Conservation (phyloP, 73 alveolate species). For the Paramecium bursaria region DNA sequence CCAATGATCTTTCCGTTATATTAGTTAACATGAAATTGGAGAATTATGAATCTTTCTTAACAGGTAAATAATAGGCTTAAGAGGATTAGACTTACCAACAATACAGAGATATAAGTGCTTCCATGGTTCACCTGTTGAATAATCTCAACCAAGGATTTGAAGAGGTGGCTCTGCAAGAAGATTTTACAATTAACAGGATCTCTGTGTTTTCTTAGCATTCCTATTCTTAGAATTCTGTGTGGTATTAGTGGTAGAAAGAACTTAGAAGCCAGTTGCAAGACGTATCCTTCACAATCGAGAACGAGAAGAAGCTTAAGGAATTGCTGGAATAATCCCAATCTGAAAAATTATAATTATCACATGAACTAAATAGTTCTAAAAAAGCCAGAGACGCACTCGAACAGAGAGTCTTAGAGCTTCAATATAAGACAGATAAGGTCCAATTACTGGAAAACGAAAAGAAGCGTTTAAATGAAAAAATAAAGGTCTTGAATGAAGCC, state of each 20-base stretch:
- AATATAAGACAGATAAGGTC: constrained; percentile 44
- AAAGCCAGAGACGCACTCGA: constrained; percentile 36
- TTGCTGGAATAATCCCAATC: background rate
- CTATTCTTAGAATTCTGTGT: background rate
- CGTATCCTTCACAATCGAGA: constrained; percentile 28
- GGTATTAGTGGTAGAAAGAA: constrained; percentile 50
- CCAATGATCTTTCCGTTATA: background rate
- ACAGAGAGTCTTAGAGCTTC: constrained; percentile 30
- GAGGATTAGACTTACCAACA: constrained; percentile 3
- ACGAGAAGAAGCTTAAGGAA: constrained; percentile 25
- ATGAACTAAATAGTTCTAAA: constrained; percentile 6
- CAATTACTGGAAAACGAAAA: constrained; percentile 46
- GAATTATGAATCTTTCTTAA: constrained; percentile 5
- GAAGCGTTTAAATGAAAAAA: constrained; percentile 14
- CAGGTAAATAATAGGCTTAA: background rate
- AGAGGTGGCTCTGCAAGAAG: constrained; percentile 15
- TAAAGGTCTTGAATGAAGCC: constrained; percentile 36
- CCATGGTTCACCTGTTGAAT: constrained; percentile 49
- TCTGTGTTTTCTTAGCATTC: constrained; percentile 11
- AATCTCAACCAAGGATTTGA: constrained; percentile 18
- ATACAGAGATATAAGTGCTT: constrained; percentile 46
- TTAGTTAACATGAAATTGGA: background rate
- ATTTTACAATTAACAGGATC: constrained; percentile 4
- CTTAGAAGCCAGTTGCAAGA: constrained; percentile 3
- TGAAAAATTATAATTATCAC: constrained; percentile 12